A percentile compares a stretch with the other conserved stretches of the same genome.
phyloP scores from a whole-genome alignment of 306 rosid genomes.

The Datisca glomerata region DNA sequence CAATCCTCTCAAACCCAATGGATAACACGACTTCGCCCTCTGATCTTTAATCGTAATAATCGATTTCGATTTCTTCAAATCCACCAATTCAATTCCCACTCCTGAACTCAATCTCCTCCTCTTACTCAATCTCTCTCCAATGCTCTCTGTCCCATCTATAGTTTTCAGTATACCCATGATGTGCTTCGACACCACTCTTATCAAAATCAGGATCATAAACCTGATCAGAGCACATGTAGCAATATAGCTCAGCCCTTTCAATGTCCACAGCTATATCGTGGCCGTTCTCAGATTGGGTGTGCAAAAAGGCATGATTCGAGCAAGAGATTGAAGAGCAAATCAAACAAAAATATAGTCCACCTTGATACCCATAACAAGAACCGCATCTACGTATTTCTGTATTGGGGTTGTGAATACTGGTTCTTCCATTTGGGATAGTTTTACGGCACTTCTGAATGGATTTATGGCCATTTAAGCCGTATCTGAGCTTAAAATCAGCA shows the following conservation, averaged over 20 bases:
- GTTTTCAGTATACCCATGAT: constrained; percentile 18
- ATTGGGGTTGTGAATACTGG: constrained; percentile 38
- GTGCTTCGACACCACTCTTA: constrained; percentile 57
- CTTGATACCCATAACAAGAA: constrained; percentile 49
- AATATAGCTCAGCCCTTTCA: constrained; percentile 79
- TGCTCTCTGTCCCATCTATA: constrained; percentile 32
- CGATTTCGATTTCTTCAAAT: constrained; percentile 30
- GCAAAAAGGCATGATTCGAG: constrained; percentile 47
- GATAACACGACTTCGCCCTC: constrained; percentile 68
- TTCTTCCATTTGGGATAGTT: constrained; percentile 51
- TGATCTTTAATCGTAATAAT: constrained; percentile 29
- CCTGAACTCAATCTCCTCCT: constrained; percentile 51
- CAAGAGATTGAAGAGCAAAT: constrained; percentile 68
- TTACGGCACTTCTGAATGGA: constrained; percentile 48
- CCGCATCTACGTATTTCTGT: constrained; percentile 50
- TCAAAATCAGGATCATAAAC: constrained; percentile 86
- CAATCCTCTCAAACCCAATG: constrained; percentile 81
- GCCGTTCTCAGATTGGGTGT: constrained; percentile 32
- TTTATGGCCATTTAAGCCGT: constrained; percentile 55
- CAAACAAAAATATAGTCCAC: constrained; percentile 57
- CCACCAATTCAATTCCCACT: constrained; percentile 20
- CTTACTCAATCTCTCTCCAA: constrained; percentile 69
- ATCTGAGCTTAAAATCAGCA: constrained; percentile 65
- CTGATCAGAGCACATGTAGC: constrained; percentile 72
- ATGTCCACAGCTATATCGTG: constrained; percentile 64